These are phyloP conservation scores for Balakata baccata DNA, from an alignment of 345 rosid genomes.

Conservation along the genomic window DNA sequence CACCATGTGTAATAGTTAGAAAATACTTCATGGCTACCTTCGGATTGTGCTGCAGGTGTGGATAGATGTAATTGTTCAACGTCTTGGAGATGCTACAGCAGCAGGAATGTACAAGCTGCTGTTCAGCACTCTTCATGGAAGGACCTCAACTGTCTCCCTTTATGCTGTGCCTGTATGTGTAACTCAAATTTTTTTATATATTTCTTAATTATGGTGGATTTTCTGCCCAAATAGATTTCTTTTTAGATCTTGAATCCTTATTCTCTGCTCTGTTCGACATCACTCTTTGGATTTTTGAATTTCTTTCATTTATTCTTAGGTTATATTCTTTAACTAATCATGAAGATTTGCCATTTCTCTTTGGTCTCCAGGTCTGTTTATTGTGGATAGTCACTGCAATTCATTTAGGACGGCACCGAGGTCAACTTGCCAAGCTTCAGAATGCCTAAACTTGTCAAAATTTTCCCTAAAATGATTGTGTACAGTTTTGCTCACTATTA, in stretches of 20 bases:
- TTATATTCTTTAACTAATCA: neutral
- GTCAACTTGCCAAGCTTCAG: constrained; percentile 59
- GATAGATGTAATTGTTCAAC: constrained; percentile 86
- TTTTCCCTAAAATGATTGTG: neutral
- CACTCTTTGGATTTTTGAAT: neutral
- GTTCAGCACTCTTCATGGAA: constrained; percentile 59
- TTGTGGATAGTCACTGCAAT: constrained; percentile 72
- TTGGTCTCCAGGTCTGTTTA: constrained; percentile 51
- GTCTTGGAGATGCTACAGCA: constrained; percentile 92
- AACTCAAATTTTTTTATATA: neutral
- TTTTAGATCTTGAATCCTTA: neutral
- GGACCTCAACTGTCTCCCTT: constrained; percentile 60
- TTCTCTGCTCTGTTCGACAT: neutral
- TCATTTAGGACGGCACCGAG: constrained; percentile 69
- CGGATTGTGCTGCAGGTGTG: constrained; percentile 50
- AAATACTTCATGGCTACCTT: constrained; percentile 6
- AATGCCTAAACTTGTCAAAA: constrained; percentile 32
- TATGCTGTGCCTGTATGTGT: constrained; percentile 73
- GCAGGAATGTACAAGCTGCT: constrained; percentile 83
- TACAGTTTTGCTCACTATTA: too few relatives aligned
- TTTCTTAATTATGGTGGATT: neutral
- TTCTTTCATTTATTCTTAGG: neutral
- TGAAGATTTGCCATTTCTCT: constrained; percentile 6
- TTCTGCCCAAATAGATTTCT: neutral
- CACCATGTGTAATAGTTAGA: neutral